phyloP scores from a whole-genome alignment of 306 rosid genomes.

The Carpinus viminea region DNA sequence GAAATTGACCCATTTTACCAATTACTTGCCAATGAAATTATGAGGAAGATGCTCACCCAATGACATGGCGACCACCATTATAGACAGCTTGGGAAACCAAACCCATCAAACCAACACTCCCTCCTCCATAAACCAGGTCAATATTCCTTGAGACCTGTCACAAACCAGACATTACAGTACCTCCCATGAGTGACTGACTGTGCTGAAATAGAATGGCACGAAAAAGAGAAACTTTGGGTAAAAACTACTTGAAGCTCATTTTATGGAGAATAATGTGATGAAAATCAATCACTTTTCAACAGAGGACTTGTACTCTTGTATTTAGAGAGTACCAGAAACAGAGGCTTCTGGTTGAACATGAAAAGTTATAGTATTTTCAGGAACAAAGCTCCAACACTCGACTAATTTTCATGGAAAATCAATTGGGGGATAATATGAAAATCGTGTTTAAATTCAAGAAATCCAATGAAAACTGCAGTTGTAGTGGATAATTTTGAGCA shows the following conservation, averaged over 20 bases:
- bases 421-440: not conserved
- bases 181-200: too few species aligned
- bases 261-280: not conserved
- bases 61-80: conserved; percentile 89
- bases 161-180: conserved; percentile 16
- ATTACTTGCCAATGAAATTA: not conserved
- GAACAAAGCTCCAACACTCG: not conserved
- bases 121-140: conserved; percentile 98
- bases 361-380: not conserved
- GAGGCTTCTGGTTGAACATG: not conserved
- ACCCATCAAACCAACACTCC: conserved; percentile 98
- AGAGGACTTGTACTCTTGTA: not conserved
- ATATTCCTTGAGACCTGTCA: conserved; percentile 80
- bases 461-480: not conserved
- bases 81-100: conserved; percentile 89
- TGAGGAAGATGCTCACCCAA: conserved; percentile 54
- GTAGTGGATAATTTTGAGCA: not conserved
- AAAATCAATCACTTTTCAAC: not conserved
- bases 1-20: not conserved
- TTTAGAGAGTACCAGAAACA: not conserved
- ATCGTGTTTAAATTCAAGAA: not conserved
- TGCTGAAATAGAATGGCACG: not conserved
- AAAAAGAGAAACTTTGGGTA: not conserved
- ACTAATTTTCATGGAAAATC: not conserved
- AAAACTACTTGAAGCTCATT: not conserved